Conservation (phyloP, 2,329 filamentous ascomycete species). For the Sclerotinia minor region DNA sequence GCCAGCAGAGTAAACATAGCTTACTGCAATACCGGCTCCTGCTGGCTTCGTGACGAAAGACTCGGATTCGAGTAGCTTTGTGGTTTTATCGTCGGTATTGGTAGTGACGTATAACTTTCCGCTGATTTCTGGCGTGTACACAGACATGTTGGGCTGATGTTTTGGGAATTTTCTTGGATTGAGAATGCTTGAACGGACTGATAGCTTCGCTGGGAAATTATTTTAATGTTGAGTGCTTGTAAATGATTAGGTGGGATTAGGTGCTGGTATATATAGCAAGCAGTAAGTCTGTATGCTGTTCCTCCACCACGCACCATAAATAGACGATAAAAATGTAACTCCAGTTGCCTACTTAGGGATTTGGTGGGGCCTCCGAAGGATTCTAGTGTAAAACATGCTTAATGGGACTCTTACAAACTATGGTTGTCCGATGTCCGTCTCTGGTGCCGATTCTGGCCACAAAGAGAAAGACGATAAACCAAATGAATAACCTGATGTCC, state of each 20-base stretch:
- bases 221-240: neutral
- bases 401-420: too few species aligned
- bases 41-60: neutral
- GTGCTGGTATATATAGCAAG: neutral
- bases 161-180: neutral
- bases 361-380: neutral
- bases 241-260: neutral
- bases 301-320: too few species aligned
- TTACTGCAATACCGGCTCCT: neutral
- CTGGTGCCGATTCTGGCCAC: too few species aligned
- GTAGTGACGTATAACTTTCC: constrained; percentile 7
- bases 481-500: too few species aligned
- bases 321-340: neutral
- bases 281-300: neutral
- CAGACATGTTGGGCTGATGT: neutral
- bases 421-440: too few species aligned
- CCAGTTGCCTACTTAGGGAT: too few species aligned
- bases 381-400: too few species aligned
- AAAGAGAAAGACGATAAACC: too few species aligned
- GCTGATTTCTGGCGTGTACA: neutral
- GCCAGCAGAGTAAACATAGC: constrained; percentile 30
- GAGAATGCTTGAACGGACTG: neutral
- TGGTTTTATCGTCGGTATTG: constrained; percentile 15
- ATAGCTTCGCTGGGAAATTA: too few species aligned
- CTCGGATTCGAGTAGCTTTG: neutral